Percentiles rank a stretch among this genome's conserved stretches.
These are phyloP conservation scores for Strobilomyces echinocephalus DNA, from an alignment of 768 basidiomycete species.

Conservation along the genomic window DNA sequence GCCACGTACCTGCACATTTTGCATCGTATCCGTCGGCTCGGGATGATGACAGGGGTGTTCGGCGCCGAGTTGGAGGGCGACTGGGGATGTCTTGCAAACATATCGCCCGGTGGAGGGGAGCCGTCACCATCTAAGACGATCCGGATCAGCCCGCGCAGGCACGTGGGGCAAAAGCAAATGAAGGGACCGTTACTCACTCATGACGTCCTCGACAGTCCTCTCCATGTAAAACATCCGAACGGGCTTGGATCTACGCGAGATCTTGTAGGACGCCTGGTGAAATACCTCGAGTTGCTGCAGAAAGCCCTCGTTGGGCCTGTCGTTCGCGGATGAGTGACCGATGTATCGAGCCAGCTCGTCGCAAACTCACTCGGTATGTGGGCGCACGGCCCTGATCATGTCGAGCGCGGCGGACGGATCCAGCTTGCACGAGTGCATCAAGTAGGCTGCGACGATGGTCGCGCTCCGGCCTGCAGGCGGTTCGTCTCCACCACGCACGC, in stretches of 20 bases:
- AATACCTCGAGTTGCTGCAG: slow-evolving; percentile 77
- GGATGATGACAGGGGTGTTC: slow-evolving; percentile 50
- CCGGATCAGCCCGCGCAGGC: slow-evolving; percentile 6
- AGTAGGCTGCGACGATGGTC: slow-evolving; percentile 81
- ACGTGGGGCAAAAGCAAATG: neutral
- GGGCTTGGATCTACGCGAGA: slow-evolving; percentile 60
- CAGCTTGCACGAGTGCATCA: slow-evolving; percentile 69
- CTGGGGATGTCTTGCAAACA: slow-evolving; percentile 72
- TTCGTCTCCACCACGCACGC: neutral
- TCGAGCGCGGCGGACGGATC: slow-evolving; percentile 61
- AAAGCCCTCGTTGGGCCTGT: slow-evolving; percentile 88
- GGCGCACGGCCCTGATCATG: slow-evolving; percentile 61
- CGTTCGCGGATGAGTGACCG: neutral
- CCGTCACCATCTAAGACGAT: slow-evolving; percentile 66
- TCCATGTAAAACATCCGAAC: slow-evolving; percentile 84
- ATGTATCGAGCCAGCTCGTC: neutral
- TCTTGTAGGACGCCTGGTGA: slow-evolving; percentile 63
- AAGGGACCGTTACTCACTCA: slow-evolving; percentile 52
- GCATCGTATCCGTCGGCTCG: slow-evolving; percentile 72
- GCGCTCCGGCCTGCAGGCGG: slow-evolving; percentile 64
- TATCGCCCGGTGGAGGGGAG: slow-evolving; percentile 53
- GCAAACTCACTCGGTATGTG: slow-evolving; percentile 62
- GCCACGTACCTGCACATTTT: slow-evolving; percentile 77
- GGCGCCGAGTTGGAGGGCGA: slow-evolving; percentile 60
- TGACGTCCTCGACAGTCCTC: slow-evolving; percentile 63